phyloP scores from a whole-genome alignment of 345 rosid species.

The Citrus maxima region DNA sequence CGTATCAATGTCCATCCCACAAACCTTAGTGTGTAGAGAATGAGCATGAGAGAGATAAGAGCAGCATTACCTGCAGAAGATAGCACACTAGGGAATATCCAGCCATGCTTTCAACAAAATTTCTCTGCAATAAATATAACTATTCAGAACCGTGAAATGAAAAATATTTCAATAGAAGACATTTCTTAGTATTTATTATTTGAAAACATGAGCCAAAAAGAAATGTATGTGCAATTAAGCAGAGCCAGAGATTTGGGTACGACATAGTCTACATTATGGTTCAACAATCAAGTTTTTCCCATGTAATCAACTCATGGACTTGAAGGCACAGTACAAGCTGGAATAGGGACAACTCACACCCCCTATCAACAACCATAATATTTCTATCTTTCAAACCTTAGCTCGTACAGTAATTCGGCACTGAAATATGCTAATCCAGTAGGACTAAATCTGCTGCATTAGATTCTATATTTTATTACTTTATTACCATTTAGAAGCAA shows the following conservation, averaged over 20 bases:
- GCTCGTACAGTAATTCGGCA: neutral
- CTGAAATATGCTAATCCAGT: neutral
- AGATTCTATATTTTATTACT: neutral
- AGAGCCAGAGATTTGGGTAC: neutral
- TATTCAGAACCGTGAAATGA: neutral
- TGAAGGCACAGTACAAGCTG: neutral
- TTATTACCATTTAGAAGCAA: neutral
- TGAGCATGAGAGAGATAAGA: neutral
- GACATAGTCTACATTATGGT: neutral
- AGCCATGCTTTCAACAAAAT: constrained; percentile 99
- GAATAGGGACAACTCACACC: neutral
- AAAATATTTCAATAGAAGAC: neutral
- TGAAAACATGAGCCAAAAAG: neutral
- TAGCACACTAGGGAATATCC: constrained; percentile 99
- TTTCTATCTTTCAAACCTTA: neutral
- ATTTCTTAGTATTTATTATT: neutral
- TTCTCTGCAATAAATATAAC: constrained; percentile 63
- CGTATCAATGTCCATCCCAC: neutral
- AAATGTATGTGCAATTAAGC: neutral
- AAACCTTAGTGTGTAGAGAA: neutral
- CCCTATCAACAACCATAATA: neutral
- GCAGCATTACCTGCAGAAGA: constrained; percentile 73
- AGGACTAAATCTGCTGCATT: neutral
- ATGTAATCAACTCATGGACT: neutral
- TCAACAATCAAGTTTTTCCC: neutral